Evolutionary conservation across 176 grass and related monocot genomes (phyloP), one percentile per base, ranked within the genome.

Genomic region (Zoysia japonica): DNA sequence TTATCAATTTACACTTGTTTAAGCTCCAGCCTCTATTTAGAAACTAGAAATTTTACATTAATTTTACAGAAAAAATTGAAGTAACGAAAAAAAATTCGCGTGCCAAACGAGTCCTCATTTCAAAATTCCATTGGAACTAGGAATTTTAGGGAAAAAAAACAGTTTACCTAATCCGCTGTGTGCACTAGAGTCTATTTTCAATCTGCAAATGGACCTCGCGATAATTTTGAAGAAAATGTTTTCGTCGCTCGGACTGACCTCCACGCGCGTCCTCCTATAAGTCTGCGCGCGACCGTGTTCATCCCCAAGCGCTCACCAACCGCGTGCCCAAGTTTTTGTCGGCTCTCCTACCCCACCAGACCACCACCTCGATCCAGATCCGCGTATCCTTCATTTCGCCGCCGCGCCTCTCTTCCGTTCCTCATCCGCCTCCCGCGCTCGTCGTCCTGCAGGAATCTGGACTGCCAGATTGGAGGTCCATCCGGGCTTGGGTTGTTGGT

Each of bases 241-340:
- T 28, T 4, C 37, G 15, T 40, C 2, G 10, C 62, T 38, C 35
- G 35, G 40, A 65, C 62, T 40, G 36, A 11, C 13, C 39, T 43
- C 64, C 39, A 41, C 41, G 42, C 13, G 15, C 41, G 40, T 15
- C 9, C 59, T 74, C 14, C 37, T 75, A 46, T 75, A 75, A 45
- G 44, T 4, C 44, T 45, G 44, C 4, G 51, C 28, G 6, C 36
- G 4, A 3, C 72, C 55, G 41, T 46, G 55, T 75, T 75, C 53
- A 45, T 75, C 53, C 72, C 28, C 28, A 28, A 20, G 53, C 39
- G 39, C 72, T 75, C 72, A 75, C 55, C 72, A 75, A 61, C 55
- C 55, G 72, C 3, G 72, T 19, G 39, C 46, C 68, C 70, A 15
- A 74, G 52, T 74, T 57, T 57, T 43, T n/a, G 53, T 28, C 72